Base-by-base conservation (phyloP, 139 green algal genomes). In the Picochlorum sp. region DNA sequence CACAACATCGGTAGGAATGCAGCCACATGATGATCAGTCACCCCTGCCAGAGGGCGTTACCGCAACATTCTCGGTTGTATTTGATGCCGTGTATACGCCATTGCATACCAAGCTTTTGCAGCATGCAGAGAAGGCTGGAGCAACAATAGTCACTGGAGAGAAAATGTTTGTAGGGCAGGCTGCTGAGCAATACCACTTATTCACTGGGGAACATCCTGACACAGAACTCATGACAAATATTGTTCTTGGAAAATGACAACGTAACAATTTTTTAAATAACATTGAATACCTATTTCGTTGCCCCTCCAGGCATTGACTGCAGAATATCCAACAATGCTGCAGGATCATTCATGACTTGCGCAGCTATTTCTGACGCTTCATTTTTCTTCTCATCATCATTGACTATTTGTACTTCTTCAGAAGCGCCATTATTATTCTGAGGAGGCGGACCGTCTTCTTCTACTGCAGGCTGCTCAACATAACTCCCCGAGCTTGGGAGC, bases 161-260 rank as follows among this genome's bases (percentile, higher is more conserved):
- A 83, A 94, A 49, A 99, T 99, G 93, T 99, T 99, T 85, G 91
- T 99, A 16, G 86, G 93, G 5, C 93, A 99, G 75, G 92, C 91
- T 1, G 84, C 81, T 18, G 77, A 90, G 57, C 94, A 98, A 80
- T 97, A 98, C 66, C 63, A 85, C 68, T 79, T 92, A 18, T 87
- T 87, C 65, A 87, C 79, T 9, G 85, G 79, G 0, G 16, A 66
- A 52, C 56, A 81, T 49, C 62, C 84, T 3, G 83, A 84, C 4
- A 64, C 77, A 49, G 73, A 78, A 18, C 65, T 89, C 10, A 89
- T 92, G 84, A 56, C 68, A 45, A 23, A 76, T 11, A 76, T 78
- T 16, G 77, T 89, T 44, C 49, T 81, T 24, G 71, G 51, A 37
- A 59, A 16, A 59, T 54, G n/a, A 54, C 15, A 54, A 6, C 23